Conservation (phyloP, 805 yeast genomes). For the Saccharomyces paradoxus region DNA sequence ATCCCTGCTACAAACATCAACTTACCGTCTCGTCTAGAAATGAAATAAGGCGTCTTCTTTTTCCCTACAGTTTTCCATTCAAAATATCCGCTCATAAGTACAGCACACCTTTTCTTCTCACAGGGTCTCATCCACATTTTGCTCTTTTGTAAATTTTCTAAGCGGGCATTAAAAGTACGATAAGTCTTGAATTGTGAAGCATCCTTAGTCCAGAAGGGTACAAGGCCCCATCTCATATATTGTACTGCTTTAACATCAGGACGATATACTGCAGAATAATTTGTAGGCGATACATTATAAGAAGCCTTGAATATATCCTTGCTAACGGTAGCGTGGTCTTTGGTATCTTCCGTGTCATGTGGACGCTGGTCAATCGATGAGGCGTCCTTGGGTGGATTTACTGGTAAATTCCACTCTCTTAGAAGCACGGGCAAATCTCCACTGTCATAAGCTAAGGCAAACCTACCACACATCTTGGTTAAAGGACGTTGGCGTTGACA, state of each 20-base stretch:
- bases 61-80: slow-evolving; percentile 53
- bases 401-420: slow-evolving; percentile 1
- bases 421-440: slow-evolving; percentile 15
- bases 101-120: slow-evolving; percentile 52
- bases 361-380: slow-evolving; percentile 7
- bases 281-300: slow-evolving; percentile 59
- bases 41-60: slow-evolving; percentile 55
- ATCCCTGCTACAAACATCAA: slow-evolving; percentile 63
- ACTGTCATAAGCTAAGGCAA: slow-evolving; percentile 36
- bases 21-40: slow-evolving; percentile 44
- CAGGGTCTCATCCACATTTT: slow-evolving; percentile 51
- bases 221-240: slow-evolving; percentile 73
- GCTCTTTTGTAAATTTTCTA: slow-evolving; percentile 46
- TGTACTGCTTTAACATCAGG: slow-evolving; percentile 17
- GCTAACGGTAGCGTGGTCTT: neutral
- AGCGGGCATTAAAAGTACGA: slow-evolving; percentile 65
- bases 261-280: slow-evolving; percentile 36
- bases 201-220: slow-evolving; percentile 57
- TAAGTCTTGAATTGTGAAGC: slow-evolving; percentile 29
- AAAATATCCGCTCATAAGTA: slow-evolving; percentile 76
- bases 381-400: neutral
- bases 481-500: neutral
- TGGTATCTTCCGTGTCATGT: slow-evolving; percentile 7
- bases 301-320: neutral
- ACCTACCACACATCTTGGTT: slow-evolving; percentile 52